A percentile compares a stretch with the other conserved stretches of the same genome.
phyloP scores from a whole-genome alignment of 805 yeast genomes.

The Kodamaea kaohsiungensis region DNA sequence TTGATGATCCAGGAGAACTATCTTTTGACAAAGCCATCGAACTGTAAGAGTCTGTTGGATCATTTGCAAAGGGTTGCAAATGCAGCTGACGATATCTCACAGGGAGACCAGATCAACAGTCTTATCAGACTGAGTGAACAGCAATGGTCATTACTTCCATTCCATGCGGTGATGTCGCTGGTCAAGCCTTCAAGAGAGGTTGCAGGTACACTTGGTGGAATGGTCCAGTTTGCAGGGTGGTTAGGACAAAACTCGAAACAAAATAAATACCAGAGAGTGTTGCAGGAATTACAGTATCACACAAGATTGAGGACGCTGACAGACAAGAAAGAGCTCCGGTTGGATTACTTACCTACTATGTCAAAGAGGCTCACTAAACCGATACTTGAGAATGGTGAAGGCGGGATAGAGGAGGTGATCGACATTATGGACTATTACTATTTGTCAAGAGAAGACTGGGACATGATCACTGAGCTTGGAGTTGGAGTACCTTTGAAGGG shows the following conservation, averaged over 20 bases:
- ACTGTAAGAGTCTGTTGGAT: constrained; percentile 29
- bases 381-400: constrained; percentile 53
- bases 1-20: constrained; percentile 96
- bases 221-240: constrained; percentile 82
- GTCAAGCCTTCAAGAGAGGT: constrained; percentile 76
- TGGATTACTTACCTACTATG: constrained; percentile 72
- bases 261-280: constrained; percentile 71
- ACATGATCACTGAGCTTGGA: constrained; percentile 77
- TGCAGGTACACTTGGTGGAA: constrained; percentile 66
- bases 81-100: constrained; percentile 88
- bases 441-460: constrained; percentile 91
- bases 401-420: constrained; percentile 66
- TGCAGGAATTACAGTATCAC: constrained; percentile 89
- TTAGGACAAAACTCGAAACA: constrained; percentile 87
- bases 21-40: constrained; percentile 59
- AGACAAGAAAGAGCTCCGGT: constrained; percentile 69
- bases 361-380: constrained; percentile 60
- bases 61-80: constrained; percentile 64
- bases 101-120: constrained; percentile 77
- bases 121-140: constrained; percentile 89
- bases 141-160: constrained; percentile 90
- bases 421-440: constrained; percentile 81
- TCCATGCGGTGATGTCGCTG: constrained; percentile 85
- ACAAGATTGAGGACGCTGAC: constrained; percentile 79
- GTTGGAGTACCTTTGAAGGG: constrained; percentile 58